phyloP scores from a whole-genome alignment of 768 basidiomycete species.

The Coprinopsis marcescibilis region DNA sequence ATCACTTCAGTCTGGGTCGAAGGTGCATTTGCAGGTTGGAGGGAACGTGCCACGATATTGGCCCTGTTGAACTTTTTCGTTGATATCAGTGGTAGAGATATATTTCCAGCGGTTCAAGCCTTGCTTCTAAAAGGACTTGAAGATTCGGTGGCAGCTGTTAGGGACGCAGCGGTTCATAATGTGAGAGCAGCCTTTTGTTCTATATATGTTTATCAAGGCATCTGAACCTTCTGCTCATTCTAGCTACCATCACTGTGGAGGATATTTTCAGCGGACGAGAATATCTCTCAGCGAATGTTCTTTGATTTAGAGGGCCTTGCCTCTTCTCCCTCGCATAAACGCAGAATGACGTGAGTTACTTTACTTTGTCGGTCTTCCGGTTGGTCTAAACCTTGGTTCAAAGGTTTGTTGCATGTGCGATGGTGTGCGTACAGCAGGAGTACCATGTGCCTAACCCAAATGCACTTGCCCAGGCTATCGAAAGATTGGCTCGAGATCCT shows the following conservation, averaged over 20 bases:
- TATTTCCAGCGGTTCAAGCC: conserved; percentile 40
- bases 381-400: too few species aligned
- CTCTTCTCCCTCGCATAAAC: conserved; percentile 43
- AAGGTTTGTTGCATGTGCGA: conserved; percentile 80
- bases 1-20: conserved; percentile 53
- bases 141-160: conserved; percentile 79
- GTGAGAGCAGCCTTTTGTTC: conserved; percentile 40
- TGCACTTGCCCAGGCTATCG: conserved; percentile 51
- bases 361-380: conserved; percentile 4
- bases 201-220: conserved; percentile 9
- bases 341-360: conserved; percentile 64
- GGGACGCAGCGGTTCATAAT: conserved; percentile 63
- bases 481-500: conserved; percentile 52
- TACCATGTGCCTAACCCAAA: conserved; percentile 35
- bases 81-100: conserved; percentile 30
- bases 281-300: conserved; percentile 31
- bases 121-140: conserved; percentile 59
- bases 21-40: conserved; percentile 62
- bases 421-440: too few species aligned
- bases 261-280: conserved; percentile 29
- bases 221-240: conserved; percentile 45
- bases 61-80: conserved; percentile 48
- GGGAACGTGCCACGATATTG: conserved; percentile 70
- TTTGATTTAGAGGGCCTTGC: conserved; percentile 40
- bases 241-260: too few species aligned